Conservation (phyloP, 176 grass and related monocot genomes). For the Oryza coarctata region DNA sequence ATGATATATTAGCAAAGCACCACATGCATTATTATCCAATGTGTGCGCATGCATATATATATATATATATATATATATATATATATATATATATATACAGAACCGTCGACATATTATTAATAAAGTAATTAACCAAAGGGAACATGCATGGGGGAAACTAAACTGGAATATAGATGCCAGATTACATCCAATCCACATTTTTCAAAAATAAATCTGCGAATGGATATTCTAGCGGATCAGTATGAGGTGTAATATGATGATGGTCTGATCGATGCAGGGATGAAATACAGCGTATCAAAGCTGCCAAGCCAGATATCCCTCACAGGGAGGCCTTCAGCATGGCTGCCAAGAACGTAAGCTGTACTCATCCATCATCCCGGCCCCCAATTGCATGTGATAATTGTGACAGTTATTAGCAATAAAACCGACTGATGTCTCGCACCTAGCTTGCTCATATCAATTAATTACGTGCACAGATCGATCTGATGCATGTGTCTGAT, state of each 20-base stretch:
- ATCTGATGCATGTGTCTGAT: not conserved
- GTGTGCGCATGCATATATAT: not conserved
- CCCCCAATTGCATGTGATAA: not conserved
- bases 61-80: too few species aligned
- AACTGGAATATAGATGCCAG: not conserved
- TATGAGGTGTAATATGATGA: not conserved
- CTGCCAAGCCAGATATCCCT: slow-evolving; percentile 86
- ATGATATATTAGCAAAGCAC: not conserved
- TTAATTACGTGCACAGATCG: not conserved
- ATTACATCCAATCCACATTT: not conserved
- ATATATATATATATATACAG: not conserved
- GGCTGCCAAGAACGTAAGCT: slow-evolving; percentile 95
- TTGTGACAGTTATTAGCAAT: not conserved
- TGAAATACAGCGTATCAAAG: slow-evolving; percentile 99
- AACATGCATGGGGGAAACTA: not conserved
- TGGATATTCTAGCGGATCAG: not conserved
- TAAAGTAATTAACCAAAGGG: not conserved
- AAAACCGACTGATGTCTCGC: not conserved
- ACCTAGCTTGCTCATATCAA: not conserved
- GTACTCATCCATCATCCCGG: not conserved
- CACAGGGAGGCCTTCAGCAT: slow-evolving; percentile 99
- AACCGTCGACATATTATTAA: not conserved
- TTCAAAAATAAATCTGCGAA: not conserved
- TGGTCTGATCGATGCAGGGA: slow-evolving; percentile 49
- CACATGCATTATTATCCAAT: not conserved